These are phyloP conservation scores for Phytophthora foliorum DNA, from an alignment of 352 stramenopile species.

Conservation along the genomic window DNA sequence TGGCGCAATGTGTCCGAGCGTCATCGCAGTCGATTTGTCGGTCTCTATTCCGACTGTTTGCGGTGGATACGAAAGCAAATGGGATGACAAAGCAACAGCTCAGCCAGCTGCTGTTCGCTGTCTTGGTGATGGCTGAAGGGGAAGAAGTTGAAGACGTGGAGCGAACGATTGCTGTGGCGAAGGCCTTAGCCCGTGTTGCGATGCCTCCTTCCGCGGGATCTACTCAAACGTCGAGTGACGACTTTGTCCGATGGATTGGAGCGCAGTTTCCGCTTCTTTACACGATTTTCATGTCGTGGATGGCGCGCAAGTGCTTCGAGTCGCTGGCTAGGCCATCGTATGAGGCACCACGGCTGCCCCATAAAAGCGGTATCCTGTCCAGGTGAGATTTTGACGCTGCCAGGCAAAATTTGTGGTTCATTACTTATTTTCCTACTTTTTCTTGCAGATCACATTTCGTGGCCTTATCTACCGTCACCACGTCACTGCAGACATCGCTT, in stretches of 20 bases:
- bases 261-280: slow-evolving; percentile 79
- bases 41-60: slow-evolving; percentile 70
- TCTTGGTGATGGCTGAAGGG: slow-evolving; percentile 61
- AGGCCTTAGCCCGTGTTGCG: slow-evolving; percentile 53
- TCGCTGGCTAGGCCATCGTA: slow-evolving; percentile 63
- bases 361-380: slow-evolving; percentile 78
- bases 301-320: slow-evolving; percentile 63
- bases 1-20: slow-evolving; percentile 68
- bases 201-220: slow-evolving; percentile 34
- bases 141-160: slow-evolving; percentile 48
- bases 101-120: slow-evolving; percentile 53
- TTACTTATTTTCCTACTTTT: neutral
- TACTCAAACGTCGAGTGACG: slow-evolving; percentile 49
- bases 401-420: neutral
- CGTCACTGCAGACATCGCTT: slow-evolving; percentile 64
- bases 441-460: slow-evolving; percentile 72
- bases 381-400: slow-evolving; percentile 40
- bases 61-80: slow-evolving; percentile 27
- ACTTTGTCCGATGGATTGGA: slow-evolving; percentile 72
- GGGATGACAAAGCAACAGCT: slow-evolving; percentile 54
- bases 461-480: slow-evolving; percentile 64
- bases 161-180: slow-evolving; percentile 42
- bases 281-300: slow-evolving; percentile 82
- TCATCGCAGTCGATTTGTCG: slow-evolving; percentile 70
- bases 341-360: slow-evolving; percentile 54